Conservation (phyloP, 2,329 filamentous ascomycete species). For the Aureobasidium lini region DNA sequence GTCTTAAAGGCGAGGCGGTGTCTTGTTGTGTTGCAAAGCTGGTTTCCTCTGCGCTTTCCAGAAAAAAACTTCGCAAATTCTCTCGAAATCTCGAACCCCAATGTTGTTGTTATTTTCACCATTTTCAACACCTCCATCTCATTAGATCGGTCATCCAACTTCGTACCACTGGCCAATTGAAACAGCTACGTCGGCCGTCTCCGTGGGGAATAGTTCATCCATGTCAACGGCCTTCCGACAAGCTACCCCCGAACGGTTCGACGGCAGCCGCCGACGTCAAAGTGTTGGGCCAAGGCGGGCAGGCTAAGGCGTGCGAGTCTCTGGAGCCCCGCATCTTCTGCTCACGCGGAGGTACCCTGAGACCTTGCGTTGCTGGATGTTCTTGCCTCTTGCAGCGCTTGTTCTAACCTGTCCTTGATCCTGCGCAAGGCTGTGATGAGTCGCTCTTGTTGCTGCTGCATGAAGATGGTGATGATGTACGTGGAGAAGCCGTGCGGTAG, state of each 20-base stretch:
- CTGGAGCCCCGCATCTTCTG: not conserved
- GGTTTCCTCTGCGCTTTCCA: not conserved
- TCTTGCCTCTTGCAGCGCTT: not conserved
- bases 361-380: not conserved
- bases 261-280: constrained; percentile 9
- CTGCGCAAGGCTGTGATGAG: not conserved
- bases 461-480: not conserved
- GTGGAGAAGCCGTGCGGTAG: not conserved
- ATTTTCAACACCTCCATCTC: not conserved
- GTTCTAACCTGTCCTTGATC: not conserved
- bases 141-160: not conserved
- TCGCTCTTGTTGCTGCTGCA: not conserved
- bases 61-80: not conserved
- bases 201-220: not conserved
- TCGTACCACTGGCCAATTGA: not conserved
- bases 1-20: not conserved
- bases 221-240: not conserved
- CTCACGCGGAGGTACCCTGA: not conserved
- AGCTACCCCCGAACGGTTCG: not conserved
- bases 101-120: not conserved
- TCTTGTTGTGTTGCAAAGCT: not conserved
- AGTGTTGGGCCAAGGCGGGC: not conserved
- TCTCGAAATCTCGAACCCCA: not conserved
- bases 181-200: not conserved
- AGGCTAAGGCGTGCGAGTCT: not conserved